These are phyloP conservation scores for Clavulina sp. DNA, from an alignment of 768 basidiomycete species.

Conservation along the genomic window DNA sequence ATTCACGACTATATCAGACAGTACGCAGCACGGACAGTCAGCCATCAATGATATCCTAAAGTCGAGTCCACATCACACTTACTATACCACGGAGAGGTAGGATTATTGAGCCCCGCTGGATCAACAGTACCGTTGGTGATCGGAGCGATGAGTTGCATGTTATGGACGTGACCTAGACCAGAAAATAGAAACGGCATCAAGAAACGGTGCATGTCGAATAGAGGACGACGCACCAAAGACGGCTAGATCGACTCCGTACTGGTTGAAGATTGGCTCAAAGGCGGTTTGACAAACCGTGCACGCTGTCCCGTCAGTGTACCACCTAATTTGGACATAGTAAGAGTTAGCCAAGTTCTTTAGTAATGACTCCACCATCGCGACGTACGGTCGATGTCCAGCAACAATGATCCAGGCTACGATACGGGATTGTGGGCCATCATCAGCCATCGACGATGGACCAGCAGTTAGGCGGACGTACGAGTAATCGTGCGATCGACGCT, in stretches of 20 bases:
- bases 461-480: background rate
- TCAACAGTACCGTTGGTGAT: background rate
- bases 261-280: conserved; percentile 15
- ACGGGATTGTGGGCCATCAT: background rate
- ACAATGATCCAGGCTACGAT: background rate
- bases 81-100: background rate
- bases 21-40: too few relatives aligned
- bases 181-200: background rate
- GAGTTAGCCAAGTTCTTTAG: background rate
- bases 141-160: background rate
- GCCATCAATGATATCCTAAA: too few relatives aligned
- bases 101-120: background rate
- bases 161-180: background rate
- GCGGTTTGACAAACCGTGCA: conserved; percentile 7
- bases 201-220: background rate
- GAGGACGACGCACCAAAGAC: background rate
- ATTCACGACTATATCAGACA: background rate
- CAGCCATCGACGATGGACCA: background rate
- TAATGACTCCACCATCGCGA: background rate
- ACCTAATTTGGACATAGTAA: background rate
- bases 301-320: background rate
- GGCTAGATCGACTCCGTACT: conserved; percentile 13
- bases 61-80: background rate
- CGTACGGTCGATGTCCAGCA: background rate
- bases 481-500: background rate